Percentiles rank a stretch among this genome's conserved stretches.
Conservation (phyloP, 257 asterid genomes). For the Schizonepeta tenuifolia region DNA sequence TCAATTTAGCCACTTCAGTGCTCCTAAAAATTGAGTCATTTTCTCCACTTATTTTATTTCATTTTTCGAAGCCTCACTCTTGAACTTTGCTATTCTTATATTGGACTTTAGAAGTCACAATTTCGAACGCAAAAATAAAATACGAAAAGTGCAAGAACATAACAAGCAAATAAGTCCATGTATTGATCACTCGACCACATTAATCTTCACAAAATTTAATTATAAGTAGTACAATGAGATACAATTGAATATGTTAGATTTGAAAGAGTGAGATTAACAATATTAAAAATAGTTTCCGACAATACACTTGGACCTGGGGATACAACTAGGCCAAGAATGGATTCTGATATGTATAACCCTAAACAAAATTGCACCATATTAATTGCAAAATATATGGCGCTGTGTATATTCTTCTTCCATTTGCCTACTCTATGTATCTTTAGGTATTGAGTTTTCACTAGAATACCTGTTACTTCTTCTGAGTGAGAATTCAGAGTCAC, state of each 20-base stretch:
- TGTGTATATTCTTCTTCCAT: conserved; percentile 8
- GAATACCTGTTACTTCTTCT: neutral
- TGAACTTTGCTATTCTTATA: too few species aligned
- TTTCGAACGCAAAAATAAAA: too few species aligned
- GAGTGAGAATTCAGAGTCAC: neutral
- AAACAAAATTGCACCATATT: conserved; percentile 44
- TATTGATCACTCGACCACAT: neutral
- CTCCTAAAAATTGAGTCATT: too few species aligned
- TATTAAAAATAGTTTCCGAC: neutral
- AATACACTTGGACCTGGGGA: neutral
- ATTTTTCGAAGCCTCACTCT: too few species aligned
- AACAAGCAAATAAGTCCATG: neutral
- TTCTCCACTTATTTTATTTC: too few species aligned
- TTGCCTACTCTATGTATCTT: neutral
- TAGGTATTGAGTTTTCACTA: neutral
- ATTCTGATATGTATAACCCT: conserved; percentile 9
- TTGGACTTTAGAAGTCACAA: too few species aligned
- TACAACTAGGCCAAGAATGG: neutral
- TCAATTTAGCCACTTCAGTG: too few species aligned
- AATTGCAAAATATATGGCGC: conserved; percentile 46
- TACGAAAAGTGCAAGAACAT: neutral
- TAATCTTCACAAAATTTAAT: neutral
- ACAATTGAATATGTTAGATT: neutral
- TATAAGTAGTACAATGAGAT: neutral
- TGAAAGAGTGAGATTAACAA: neutral